Evolutionary conservation across 192 early-diverging fungal genomes (phyloP), one percentile per base, ranked within the genome.

Genomic region (Entomortierella parvispora): DNA sequence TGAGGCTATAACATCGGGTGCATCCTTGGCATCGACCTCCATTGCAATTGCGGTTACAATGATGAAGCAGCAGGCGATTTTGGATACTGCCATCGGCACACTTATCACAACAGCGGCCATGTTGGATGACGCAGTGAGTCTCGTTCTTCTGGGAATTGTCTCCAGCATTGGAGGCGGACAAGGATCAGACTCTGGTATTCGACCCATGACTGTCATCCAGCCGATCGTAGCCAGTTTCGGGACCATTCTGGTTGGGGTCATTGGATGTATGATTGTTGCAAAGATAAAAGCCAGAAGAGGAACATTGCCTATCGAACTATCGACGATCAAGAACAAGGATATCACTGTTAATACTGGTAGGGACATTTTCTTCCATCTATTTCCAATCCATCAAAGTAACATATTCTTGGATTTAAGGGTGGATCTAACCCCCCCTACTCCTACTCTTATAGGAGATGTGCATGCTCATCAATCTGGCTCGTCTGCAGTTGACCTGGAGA

Each of bases 11-110:
- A 45, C 72, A 0, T 63, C 79, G 26, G 66, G 64, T 6, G 77
- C 81, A 44, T 72, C 77, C n/a, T 67, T 82, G 25, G 77, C 79
- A 2, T 78, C 81, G 2, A 80, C 75, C 8, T 82, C 81, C 28
- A 56, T 81, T 43, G 62, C 70, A 31, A 60, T 58, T 48, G 68
- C 69, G 17, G 47, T 71, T 5, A 56, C 62, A 1, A 33, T 70
- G 62, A 79, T 79, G 76, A 70, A 65, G 58, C 66, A 79, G 42
- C 66, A 64, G 12, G 57, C 32, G 2, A 33, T 69, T 31, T 28
- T 79, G 28, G 76, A 69, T 22, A 60, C 67, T 1, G 42, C 28
- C 0, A n/a, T 69, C 1, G 76, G 76, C 2, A 69, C 67, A 0
- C 45, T 79, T 14, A 65, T 79, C 25, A 70, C 68, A 17, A 79